Base-by-base conservation (phyloP, 257 asterid genomes). In the Prunella vulgaris region DNA sequence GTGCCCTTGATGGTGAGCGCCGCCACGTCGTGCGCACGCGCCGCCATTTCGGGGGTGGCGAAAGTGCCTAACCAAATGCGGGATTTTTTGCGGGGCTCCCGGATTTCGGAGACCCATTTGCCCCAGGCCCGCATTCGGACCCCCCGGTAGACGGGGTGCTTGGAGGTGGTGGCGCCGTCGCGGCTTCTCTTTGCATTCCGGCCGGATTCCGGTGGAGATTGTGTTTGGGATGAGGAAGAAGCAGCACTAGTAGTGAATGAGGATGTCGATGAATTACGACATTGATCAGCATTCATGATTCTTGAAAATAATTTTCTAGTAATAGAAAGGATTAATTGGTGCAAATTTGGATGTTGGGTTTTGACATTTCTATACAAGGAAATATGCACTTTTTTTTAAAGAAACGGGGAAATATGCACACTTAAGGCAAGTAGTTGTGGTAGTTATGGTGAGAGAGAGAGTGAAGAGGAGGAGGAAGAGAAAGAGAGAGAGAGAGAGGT, bases 1-100 rank as follows among this genome's bases (percentile, higher is more conserved):
- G 69, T 12, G 28, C 87, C 87, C 27, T 83, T 83, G 28, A 83
- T 73, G 82, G 80, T 78, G 6, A 80, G 51, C 5, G 83, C 85
- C 2, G 87, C 87, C 68, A 70, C 87, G 73, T 83, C 87, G 64
- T 83, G 87, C 0, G 87, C 87, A 80, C 87, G 85, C 74, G 87
- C 87, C 64, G 87, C 87, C 87, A 80, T 83, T 22, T 83, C 87
- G 0, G 87, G 79, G 5, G 87, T 83, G 54, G 87, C 76, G 67
- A 75, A 83, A 0, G 87, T 83, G 5, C 87, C 87, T 0, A 83
- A 12, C 87, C 87, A 83, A 66, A 83, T 83, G 2, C 87, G 70
- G 3, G 85, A 80, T 51, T 83, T 83, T 69, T 83, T 83, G 5
- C 85, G 83, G 10, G 87, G 87, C 81, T 83, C 85, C 2, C 87